Evolutionary conservation across 495 filamentous ascomycete species (phyloP).

Genomic region (Penicillium turbatum): DNA sequence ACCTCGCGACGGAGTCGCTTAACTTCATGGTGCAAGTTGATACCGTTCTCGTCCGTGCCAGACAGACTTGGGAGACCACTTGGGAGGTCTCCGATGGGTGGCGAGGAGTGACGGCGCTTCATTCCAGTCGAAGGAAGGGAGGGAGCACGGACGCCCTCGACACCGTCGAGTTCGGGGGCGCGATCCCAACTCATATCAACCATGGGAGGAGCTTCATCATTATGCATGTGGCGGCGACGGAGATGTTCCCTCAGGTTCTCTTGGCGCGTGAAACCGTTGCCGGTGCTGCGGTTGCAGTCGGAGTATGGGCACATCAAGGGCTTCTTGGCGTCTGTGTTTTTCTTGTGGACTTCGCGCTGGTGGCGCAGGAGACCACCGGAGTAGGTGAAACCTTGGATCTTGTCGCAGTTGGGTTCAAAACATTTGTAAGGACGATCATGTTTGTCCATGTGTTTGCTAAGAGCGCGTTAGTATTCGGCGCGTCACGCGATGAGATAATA

Average conservation of each 20-base stretch:
- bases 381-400: conserved; percentile 90
- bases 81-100: conserved; percentile 27
- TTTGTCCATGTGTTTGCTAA: conserved; percentile 95
- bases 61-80: conserved; percentile 26
- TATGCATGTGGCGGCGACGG: conserved; percentile 70
- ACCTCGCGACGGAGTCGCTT: conserved; percentile 55
- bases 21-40: conserved; percentile 53
- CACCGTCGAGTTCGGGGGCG: conserved; percentile 21
- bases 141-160: conserved; percentile 18
- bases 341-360: conserved; percentile 85
- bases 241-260: conserved; percentile 92
- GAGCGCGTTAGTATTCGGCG: conserved; percentile 16
- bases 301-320: conserved; percentile 74
- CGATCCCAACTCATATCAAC: conserved; percentile 28
- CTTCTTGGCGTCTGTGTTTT: conserved; percentile 78
- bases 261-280: conserved; percentile 76
- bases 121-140: conserved; percentile 26
- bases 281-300: conserved; percentile 82
- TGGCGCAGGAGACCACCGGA: conserved; percentile 82
- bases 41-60: conserved; percentile 39
- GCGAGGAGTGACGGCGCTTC: conserved; percentile 41
- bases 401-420: conserved; percentile 68
- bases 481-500: neutral
- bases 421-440: conserved; percentile 91
- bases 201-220: conserved; percentile 40